Conservation (phyloP, 352 stramenopile genomes). For the Phytophthora pistaciae region DNA sequence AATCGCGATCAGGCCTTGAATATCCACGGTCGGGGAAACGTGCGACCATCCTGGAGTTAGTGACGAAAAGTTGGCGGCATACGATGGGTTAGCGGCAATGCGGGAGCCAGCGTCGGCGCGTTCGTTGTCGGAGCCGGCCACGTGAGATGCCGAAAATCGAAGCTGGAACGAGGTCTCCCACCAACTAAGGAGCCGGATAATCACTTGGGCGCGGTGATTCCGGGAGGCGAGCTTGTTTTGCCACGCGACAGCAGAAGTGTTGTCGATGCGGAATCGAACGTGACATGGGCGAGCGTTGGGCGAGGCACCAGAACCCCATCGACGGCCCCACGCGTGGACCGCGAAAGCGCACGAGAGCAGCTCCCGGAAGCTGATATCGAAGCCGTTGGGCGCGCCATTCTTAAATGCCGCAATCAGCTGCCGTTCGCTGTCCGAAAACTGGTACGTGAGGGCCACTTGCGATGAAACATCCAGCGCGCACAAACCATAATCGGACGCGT, state of each 20-base stretch:
- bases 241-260: background rate
- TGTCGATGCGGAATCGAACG: background rate
- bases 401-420: background rate
- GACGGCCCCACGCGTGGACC: background rate
- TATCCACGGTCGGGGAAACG: too few relatives aligned
- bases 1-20: too few relatives aligned
- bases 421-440: background rate
- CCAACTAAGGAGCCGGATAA: too few relatives aligned
- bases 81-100: too few relatives aligned
- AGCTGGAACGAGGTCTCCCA: too few relatives aligned
- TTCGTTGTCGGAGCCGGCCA: too few relatives aligned
- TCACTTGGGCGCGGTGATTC: too few relatives aligned
- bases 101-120: too few relatives aligned
- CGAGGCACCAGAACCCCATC: background rate
- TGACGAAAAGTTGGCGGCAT: too few relatives aligned
- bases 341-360: conserved; percentile 4
- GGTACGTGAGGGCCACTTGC: background rate
- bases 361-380: conserved; percentile 32
- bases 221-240: too few relatives aligned
- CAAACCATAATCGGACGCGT: conserved; percentile 19
- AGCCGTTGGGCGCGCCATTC: background rate
- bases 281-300: background rate
- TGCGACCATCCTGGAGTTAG: too few relatives aligned
- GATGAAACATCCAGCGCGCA: conserved; percentile 16
- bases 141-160: too few relatives aligned